Base-by-base conservation (phyloP, 2,329 filamentous ascomycete species). In the Fusarium beomiforme region DNA sequence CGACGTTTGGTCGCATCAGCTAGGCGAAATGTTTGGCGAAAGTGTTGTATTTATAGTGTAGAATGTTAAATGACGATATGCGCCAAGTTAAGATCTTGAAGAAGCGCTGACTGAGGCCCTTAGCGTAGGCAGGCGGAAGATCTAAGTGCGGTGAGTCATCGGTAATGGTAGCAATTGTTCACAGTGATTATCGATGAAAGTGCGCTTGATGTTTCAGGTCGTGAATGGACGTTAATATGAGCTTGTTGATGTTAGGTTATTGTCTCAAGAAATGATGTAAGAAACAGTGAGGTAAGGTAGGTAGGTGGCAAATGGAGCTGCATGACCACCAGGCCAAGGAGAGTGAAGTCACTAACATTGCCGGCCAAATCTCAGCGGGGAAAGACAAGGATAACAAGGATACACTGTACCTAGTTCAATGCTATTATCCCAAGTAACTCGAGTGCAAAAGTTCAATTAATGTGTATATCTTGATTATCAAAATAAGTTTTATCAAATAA, bases 231-330 rank as follows among this genome's bases (percentile, higher is more conserved):
- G 41, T 42, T 43, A 39, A 63, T 51, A 53, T 26, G 59, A 71
- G 19, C 23, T 59, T 24, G 41, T 37, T 56, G 26, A 21, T 39
- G 43, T 50, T 51, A 31, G 59, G 41, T 63, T 42, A 36, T 67
- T 58, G 54, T 64, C 65, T 50, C 54, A 34, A 43, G 61, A 44
- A 70, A 72, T 71, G 69, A 72, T 71, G 69, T 66, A 71, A 72
- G 66, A 29, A 10, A 29, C n/a, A 69, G 51, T 46, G 36, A 67
- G 31, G 50, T 29, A 14, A 54, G 46, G 39, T 36, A 59, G 23
- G 49, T n/a, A 62, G 36, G 67, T 44, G 57, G 57, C 63, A 47
- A 65, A 33, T 36, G 26, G 56, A 46, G 42, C 31, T 39, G 37
- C 34, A 46, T 21, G 37, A 34, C 21, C 16, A 34, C 21, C 16